These are phyloP conservation scores for Pythium dissotocum DNA, from an alignment of 352 stramenopile genomes.

Conservation along the genomic window DNA sequence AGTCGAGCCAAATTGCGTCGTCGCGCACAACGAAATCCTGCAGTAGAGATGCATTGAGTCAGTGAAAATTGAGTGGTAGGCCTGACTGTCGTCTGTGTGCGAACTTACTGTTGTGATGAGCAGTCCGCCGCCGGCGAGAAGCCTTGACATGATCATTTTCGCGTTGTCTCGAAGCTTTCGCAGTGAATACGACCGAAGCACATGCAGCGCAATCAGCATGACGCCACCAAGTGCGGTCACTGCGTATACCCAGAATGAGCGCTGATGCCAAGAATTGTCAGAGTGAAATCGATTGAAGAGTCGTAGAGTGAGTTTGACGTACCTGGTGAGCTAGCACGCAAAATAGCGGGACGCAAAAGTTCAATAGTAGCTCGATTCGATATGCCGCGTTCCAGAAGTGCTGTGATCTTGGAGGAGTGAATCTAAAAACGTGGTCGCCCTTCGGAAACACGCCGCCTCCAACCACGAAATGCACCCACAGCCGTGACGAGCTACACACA, in stretches of 20 bases:
- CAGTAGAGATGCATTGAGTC: neutral
- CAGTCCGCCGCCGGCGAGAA: slow-evolving; percentile 65
- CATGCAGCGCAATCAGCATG: slow-evolving; percentile 56
- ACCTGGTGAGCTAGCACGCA: slow-evolving; percentile 82
- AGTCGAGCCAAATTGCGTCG: slow-evolving; percentile 84
- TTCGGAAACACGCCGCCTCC: slow-evolving; percentile 71
- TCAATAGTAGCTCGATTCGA: slow-evolving; percentile 80
- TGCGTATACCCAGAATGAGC: slow-evolving; percentile 81
- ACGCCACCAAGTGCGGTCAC: slow-evolving; percentile 58
- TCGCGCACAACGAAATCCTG: slow-evolving; percentile 82
- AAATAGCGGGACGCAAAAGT: slow-evolving; percentile 74
- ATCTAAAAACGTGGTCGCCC: slow-evolving; percentile 78
- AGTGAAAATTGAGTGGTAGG: neutral
- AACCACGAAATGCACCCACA: slow-evolving; percentile 79
- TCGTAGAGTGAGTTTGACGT: slow-evolving; percentile 1
- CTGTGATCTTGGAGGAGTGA: slow-evolving; percentile 63
- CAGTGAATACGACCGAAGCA: slow-evolving; percentile 77
- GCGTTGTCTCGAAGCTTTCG: slow-evolving; percentile 64
- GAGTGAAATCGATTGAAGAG: slow-evolving; percentile 12
- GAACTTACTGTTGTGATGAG: slow-evolving; percentile 44
- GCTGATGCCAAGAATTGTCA: slow-evolving; percentile 29
- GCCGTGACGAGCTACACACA: slow-evolving; percentile 53
- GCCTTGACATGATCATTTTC: slow-evolving; percentile 72
- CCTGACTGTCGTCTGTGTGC: neutral
- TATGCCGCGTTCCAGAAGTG: slow-evolving; percentile 83